Conservation (phyloP, 2,329 filamentous ascomycete genomes). For the Neocucurbitaria cava region DNA sequence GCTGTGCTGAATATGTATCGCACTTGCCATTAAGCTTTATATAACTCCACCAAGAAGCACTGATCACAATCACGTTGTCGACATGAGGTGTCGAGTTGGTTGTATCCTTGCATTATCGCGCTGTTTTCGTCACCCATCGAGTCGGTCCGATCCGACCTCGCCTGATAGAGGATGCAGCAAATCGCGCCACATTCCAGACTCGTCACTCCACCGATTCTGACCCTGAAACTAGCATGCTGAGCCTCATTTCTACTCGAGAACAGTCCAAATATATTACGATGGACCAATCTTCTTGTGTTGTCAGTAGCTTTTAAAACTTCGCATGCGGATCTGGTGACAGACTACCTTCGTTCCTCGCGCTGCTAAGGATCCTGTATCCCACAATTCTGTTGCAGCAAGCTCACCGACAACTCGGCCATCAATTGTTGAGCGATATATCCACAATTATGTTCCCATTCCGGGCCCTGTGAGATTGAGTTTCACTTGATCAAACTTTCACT, state of each 20-base stretch:
- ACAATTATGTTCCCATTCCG: not conserved
- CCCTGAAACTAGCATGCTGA: not conserved
- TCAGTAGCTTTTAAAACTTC: not conserved
- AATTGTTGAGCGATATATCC: slow-evolving; percentile 1
- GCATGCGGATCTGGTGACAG: not conserved
- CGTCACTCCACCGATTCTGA: slow-evolving; percentile 24
- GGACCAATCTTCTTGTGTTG: too few species aligned
- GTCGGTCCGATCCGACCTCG: slow-evolving; percentile 16
- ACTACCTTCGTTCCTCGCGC: not conserved
- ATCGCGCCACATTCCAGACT: slow-evolving; percentile 28
- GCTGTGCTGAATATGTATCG: not conserved
- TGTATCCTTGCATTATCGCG: slow-evolving; percentile 13
- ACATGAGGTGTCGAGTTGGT: slow-evolving; percentile 6
- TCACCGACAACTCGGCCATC: slow-evolving; percentile 4
- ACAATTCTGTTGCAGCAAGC: not conserved
- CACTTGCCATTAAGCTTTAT: not conserved
- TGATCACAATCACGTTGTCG: slow-evolving; percentile 22
- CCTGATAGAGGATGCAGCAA: slow-evolving; percentile 24
- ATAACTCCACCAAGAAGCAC: not conserved
- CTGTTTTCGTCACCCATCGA: slow-evolving; percentile 15
- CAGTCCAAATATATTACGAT: too few species aligned
- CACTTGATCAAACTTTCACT: not conserved
- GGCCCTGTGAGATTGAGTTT: not conserved
- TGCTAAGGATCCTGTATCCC: not conserved
- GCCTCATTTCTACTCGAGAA: slow-evolving; percentile 5